Evolutionary conservation across 2,329 filamentous ascomycete genomes (phyloP).

Genomic region (Xylariaceae sp.): DNA sequence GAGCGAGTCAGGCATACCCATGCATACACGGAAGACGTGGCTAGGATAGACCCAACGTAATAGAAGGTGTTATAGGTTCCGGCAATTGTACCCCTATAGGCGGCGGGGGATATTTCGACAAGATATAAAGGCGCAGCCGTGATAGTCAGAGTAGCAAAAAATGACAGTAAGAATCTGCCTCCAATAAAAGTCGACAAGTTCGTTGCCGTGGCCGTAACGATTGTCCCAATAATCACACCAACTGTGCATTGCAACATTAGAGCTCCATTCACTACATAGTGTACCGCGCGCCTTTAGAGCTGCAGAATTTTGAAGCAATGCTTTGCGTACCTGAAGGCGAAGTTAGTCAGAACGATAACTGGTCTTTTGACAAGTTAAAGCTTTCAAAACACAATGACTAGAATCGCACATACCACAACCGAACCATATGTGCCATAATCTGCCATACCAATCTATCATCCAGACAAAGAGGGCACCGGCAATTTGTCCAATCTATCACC

Average conservation of each 20-base stretch:
- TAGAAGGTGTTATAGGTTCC: conserved; percentile 47
- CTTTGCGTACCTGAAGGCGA: no score
- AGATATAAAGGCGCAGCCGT: conserved; percentile 57
- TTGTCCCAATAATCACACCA: conserved; percentile 46
- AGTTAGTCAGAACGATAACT: no score
- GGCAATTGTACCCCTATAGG: conserved; percentile 54
- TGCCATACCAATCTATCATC: conserved; percentile 42
- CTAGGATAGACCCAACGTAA: conserved; percentile 34
- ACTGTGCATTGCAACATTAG: conserved; percentile 20
- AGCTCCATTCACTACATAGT: no score
- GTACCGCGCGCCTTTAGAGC: no score
- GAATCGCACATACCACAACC: conserved; percentile 36
- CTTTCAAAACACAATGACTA: no score
- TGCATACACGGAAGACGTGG: conserved; percentile 30
- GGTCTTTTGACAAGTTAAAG: no score
- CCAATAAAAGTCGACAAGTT: conserved; percentile 47
- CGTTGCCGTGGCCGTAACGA: conserved; percentile 44
- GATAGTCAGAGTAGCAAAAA: conserved; percentile 53
- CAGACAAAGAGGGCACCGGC: conserved; percentile 39
- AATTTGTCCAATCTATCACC: conserved; percentile 38
- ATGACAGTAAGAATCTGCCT: conserved; percentile 46
- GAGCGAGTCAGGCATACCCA: not conserved
- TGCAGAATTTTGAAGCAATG: no score
- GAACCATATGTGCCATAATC: conserved; percentile 40
- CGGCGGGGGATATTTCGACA: conserved; percentile 57